Base-by-base conservation (phyloP, 2,329 filamentous ascomycete species). In the Gnomoniopsis sp. region DNA sequence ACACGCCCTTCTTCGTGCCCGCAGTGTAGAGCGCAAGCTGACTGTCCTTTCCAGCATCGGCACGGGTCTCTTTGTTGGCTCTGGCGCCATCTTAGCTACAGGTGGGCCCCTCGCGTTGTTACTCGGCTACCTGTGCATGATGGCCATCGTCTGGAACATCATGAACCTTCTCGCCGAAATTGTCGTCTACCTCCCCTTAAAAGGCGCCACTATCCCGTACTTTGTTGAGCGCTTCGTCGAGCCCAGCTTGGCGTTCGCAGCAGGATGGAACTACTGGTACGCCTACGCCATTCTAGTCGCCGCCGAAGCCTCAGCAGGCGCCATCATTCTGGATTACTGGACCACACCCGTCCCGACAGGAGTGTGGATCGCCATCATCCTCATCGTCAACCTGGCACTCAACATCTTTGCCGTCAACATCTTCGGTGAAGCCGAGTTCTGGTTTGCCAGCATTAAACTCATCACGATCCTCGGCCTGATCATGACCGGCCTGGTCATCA, bases 141-240 rank as follows among this genome's bases (percentile, higher is more conserved):
- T 88, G 53, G 78, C 83, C 17, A 82, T 93, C 60, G 84, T 95
- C 49, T 93, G 83, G 77, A 87, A 86, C 6, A 86, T 93, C 72
- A 92, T 93, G 87, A 79, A 80, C 52, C 80, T 79, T 44, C 75
- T 88, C 34, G 84, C 84, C 52, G 86, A 96, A 74, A 88, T 95
- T 80, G 87, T 89, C 11, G 87, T 89, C 12, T 91, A 87, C 66
- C 86, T 93, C 30, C 91, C 91, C 6, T 85, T 93, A 38, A 79
- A 88, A 21, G 90, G 89, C 59, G 87, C 88, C 44, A 93, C 93
- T 69, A 89, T 88, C 33, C 81, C 86, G 46, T 93, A 92, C 67
- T 88, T 89, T n/a, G 82, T 85, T 38, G 59, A 61, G 46, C 87
- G 90, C 22, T 91, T 93, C 66, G 81, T 91, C 33, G 83, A 86